A percentile compares a stretch with the other conserved stretches of the same genome.
Evolutionary conservation across 805 yeast genomes (phyloP).

Genomic region (Myxozyma nipponensis): DNA sequence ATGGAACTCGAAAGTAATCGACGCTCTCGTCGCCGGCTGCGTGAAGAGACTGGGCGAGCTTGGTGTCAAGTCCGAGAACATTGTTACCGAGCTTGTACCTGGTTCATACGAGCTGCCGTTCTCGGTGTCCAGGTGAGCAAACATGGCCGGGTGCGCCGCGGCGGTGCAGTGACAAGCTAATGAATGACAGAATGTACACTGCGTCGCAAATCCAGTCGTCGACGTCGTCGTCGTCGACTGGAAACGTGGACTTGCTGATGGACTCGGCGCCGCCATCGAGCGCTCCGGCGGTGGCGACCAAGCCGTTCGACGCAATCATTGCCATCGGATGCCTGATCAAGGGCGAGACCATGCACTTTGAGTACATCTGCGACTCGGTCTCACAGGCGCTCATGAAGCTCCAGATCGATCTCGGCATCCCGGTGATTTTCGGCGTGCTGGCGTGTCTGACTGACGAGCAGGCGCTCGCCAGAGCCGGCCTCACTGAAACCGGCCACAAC

Average conservation of each 20-base stretch:
- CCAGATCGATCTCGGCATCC: constrained; percentile 64
- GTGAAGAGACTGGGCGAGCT: constrained; percentile 51
- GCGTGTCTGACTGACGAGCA: constrained; percentile 93
- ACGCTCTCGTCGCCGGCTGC: constrained; percentile 77
- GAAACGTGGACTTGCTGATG: constrained; percentile 22
- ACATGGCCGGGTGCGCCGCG: neutral
- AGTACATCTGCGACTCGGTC: constrained; percentile 89
- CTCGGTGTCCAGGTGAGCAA: constrained; percentile 46
- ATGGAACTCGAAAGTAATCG: constrained; percentile 81
- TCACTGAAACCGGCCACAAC: constrained; percentile 64
- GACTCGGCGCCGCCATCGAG: constrained; percentile 2
- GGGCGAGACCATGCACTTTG: constrained; percentile 98
- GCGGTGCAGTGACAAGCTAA: neutral
- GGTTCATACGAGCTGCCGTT: constrained; percentile 93
- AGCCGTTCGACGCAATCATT: constrained; percentile 70
- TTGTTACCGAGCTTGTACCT: constrained; percentile 80
- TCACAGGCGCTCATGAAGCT: constrained; percentile 80
- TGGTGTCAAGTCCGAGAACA: constrained; percentile 74
- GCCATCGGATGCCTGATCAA: constrained; percentile 94
- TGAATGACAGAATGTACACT: constrained; percentile 31
- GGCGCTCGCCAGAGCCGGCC: constrained; percentile 89
- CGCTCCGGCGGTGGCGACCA: constrained; percentile 5
- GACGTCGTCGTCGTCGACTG: constrained; percentile 3
- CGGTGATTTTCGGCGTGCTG: constrained; percentile 89
- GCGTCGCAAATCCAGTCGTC: constrained; percentile 23